Percentiles rank a stretch among this genome's conserved stretches.
Conservation (phyloP, 1,284 basidiomycete species). For the Sparassis latifolia region DNA sequence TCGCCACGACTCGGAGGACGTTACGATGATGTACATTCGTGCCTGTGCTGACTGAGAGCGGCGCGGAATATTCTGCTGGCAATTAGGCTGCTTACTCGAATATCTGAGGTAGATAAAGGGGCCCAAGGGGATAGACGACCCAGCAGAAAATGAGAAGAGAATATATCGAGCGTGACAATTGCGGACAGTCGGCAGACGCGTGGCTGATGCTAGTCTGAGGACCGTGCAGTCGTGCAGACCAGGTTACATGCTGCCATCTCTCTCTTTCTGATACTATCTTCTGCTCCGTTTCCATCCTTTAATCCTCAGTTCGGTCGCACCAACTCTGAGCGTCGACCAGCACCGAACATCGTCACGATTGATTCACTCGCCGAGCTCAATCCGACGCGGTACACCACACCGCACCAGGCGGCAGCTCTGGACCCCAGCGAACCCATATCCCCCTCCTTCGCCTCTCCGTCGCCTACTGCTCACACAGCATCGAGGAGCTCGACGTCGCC, state of each 20-base stretch:
- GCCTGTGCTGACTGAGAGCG: too few relatives aligned
- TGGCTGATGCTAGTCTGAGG: conserved; percentile 8
- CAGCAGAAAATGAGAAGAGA: too few relatives aligned
- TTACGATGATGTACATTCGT: too few relatives aligned
- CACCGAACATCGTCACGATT: conserved; percentile 45
- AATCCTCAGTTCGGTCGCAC: too few relatives aligned
- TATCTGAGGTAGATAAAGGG: too few relatives aligned
- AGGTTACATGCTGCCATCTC: conserved; percentile 12
- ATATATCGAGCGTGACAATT: too few relatives aligned
- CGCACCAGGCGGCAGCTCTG: conserved; percentile 37
- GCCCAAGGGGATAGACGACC: too few relatives aligned
- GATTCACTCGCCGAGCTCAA: conserved; percentile 55
- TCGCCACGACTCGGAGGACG: too few relatives aligned
- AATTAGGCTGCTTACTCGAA: too few relatives aligned
- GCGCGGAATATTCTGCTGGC: too few relatives aligned
- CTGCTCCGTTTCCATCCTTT: conserved; percentile 9
- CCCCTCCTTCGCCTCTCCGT: conserved; percentile 19
- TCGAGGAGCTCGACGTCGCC: conserved; percentile 17
- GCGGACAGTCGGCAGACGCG: background rate
- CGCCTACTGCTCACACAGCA: conserved; percentile 19
- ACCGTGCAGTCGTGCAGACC: conserved; percentile 6
- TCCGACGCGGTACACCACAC: conserved; percentile 46
- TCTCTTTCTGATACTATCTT: conserved; percentile 16
- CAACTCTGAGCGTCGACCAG: too few relatives aligned
- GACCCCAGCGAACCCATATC: conserved; percentile 30